Conservation (phyloP, 1,284 basidiomycete species). For the Tylopilus sp. region DNA sequence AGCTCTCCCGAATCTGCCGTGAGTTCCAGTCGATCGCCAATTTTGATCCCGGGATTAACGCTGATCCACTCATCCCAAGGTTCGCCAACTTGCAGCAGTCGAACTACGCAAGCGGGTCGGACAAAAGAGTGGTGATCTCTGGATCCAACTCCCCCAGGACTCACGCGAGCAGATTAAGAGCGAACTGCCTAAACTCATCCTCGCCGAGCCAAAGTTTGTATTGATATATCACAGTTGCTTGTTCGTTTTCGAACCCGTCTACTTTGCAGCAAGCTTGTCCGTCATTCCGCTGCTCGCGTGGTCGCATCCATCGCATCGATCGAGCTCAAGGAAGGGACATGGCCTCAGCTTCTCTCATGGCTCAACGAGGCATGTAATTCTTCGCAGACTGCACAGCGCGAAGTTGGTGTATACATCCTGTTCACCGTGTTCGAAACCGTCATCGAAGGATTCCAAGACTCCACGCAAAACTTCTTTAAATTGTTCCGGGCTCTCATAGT, state of each 20-base stretch:
- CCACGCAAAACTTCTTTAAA: conserved; percentile 76
- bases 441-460: conserved; percentile 80
- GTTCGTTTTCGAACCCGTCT: conserved; percentile 6
- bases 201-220: conserved; percentile 74
- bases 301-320: conserved; percentile 90
- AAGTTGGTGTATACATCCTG: conserved; percentile 89
- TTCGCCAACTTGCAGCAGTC: conserved; percentile 97
- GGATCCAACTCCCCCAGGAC: conserved; percentile 69
- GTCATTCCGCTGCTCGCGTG: conserved; percentile 86
- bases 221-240: neutral
- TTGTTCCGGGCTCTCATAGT: conserved; percentile 76
- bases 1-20: conserved; percentile 75
- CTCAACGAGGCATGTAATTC: conserved; percentile 79
- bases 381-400: conserved; percentile 69
- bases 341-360: conserved; percentile 88
- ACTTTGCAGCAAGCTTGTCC: conserved; percentile 68
- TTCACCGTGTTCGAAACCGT: conserved; percentile 91
- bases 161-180: conserved; percentile 83
- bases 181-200: conserved; percentile 75
- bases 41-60: conserved; percentile 5
- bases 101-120: conserved; percentile 92
- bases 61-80: conserved; percentile 43
- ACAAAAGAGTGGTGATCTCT: conserved; percentile 77
- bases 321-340: conserved; percentile 79
- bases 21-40: conserved; percentile 30